Percentiles rank a stretch among this genome's conserved stretches.
Conservation (phyloP, 345 rosid species). For the rapeseed (Brassica napus) region Da-Ae NC_063443.1:16599501-16600000, state of each 20-base stretch:
- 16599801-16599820: conserved; percentile 48
- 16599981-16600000: conserved; percentile 76
- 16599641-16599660: conserved; percentile 55
- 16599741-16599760: conserved; percentile 72
- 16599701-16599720: conserved; percentile 25
- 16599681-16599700: conserved; percentile 50
- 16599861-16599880: conserved; percentile 71
- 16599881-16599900: conserved; percentile 43
- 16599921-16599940: conserved; percentile 58
- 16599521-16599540: conserved; percentile 31
- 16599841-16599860: conserved; percentile 50
- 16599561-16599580: conserved; percentile 22
- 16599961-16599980: conserved; percentile 71
- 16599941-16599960: conserved; percentile 49
- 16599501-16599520: conserved; percentile 7
- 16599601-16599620: neutral
- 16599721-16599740: conserved; percentile 77
- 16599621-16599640: conserved; percentile 36
- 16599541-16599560: conserved; percentile 6
- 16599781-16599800: conserved; percentile 47
- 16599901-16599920: conserved; percentile 70
- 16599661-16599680: conserved; percentile 46
- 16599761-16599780: conserved; percentile 73
- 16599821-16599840: conserved; percentile 47
- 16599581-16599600: neutral